Evolutionary conservation across 225 moss, liverwort and hornwort genomes (phyloP), one percentile per base, ranked within the genome.

Genomic region (Ulota crispa): DNA sequence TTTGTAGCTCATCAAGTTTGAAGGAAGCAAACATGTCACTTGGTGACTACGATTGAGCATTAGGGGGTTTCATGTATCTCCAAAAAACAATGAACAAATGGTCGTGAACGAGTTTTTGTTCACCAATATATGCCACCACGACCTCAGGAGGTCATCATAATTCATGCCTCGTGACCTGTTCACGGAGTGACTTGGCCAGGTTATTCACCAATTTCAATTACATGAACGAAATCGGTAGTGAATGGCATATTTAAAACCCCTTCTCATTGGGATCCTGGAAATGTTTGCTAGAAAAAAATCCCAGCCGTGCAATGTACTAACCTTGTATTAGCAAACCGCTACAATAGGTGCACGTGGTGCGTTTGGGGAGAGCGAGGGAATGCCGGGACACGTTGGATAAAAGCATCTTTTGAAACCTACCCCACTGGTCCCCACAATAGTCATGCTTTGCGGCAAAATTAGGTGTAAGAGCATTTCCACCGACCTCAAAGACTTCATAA

Each of bases 381-480:
- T 84, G 73, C 34, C 15, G 63, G 71, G 26, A 9, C 12, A 45
- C 55, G 62, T 63, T 30, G n/a, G 72, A 78, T 75, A 19, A 50
- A 50, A 50, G 16, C 1, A 32, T 7, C 9, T 15, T 14, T 0
- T 28, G 32, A 64, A 50, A 21, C 23, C 62, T 5, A 36, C 2
- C n/a, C 37, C 34, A 2, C 42, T 70, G 80, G 69, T 70, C 87
- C 83, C 81, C 81, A 78, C 64, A 47, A n/a, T 54, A 63, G 73
- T 78, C 73, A 15, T 47, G 34, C 32, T 67, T 60, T 39, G 37
- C 16, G 23, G 72, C 75, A 50, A 11, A 41, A 45, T 26, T 14
- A 41, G n/a, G 64, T 31, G 45, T 45, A 14, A 45, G 14, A 4
- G 45, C 45, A 45, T 45, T 14, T 45, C 13, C 9, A 39, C 39